These are phyloP conservation scores for Mucor indicus DNA, from an alignment of 371 early-diverging fungal species.

Conservation along the genomic window DNA sequence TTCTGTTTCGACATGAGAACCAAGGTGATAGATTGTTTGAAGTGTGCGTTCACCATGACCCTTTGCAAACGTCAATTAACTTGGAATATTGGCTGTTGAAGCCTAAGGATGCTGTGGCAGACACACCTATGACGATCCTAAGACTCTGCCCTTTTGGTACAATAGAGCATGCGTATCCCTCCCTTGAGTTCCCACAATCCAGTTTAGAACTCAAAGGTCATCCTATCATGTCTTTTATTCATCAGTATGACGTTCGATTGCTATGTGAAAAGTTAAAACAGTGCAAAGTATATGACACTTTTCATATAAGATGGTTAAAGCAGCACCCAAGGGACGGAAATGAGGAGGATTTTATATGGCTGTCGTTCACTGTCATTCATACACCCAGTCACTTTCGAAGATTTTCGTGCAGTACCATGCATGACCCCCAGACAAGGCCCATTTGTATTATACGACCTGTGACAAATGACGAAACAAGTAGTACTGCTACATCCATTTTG, in stretches of 20 bases:
- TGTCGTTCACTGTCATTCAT: slow-evolving; percentile 23
- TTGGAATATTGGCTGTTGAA: slow-evolving; percentile 44
- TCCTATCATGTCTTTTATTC: slow-evolving; percentile 43
- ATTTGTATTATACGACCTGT: slow-evolving; percentile 17
- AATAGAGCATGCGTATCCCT: slow-evolving; percentile 28
- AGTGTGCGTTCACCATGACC: slow-evolving; percentile 33
- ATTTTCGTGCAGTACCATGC: slow-evolving; percentile 2
- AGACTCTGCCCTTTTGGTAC: slow-evolving; percentile 33
- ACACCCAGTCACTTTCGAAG: slow-evolving; percentile 13
- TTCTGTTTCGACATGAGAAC: slow-evolving; percentile 13
- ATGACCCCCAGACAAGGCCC: slow-evolving; percentile 17
- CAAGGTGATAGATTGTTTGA: slow-evolving; percentile 21
- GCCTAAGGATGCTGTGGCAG: too few relatives aligned
- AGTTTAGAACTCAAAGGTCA: slow-evolving; percentile 19
- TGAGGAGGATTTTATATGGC: slow-evolving; percentile 15
- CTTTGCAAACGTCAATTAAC: slow-evolving; percentile 14
- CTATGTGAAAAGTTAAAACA: slow-evolving; percentile 22
- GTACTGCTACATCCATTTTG: too few relatives aligned
- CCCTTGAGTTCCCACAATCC: slow-evolving; percentile 16
- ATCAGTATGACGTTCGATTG: slow-evolving; percentile 29
- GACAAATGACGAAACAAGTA: too few relatives aligned
- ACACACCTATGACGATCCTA: slow-evolving; percentile 23
- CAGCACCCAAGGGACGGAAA: background rate
- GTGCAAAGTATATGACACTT: slow-evolving; percentile 10
- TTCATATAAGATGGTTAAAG: slow-evolving; percentile 30